phyloP scores from a whole-genome alignment of 208 protist species.

The Trypanosoma melophagium region DNA sequence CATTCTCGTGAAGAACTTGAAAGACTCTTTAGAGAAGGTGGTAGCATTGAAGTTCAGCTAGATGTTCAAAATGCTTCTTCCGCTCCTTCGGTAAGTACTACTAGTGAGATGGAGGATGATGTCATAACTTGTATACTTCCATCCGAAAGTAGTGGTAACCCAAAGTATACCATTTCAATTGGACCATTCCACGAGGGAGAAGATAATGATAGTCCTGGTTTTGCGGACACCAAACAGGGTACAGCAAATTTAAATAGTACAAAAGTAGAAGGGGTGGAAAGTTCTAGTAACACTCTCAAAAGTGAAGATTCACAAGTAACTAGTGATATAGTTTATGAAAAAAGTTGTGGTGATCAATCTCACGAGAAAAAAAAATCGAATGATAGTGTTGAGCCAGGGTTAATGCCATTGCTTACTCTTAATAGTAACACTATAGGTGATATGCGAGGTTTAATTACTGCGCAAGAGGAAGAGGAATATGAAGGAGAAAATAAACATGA shows the following conservation, averaged over 20 bases:
- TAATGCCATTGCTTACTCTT: neutral
- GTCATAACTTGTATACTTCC: conserved; percentile 13
- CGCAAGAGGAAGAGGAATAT: neutral
- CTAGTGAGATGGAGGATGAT: neutral
- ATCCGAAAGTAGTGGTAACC: neutral
- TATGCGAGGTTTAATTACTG: neutral
- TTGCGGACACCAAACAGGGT: neutral
- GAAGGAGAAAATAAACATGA: neutral
- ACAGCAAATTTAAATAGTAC: neutral
- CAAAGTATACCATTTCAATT: conserved; percentile 7
- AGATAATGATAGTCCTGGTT: neutral
- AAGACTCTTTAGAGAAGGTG: conserved; percentile 7
- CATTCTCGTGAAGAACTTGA: conserved; percentile 22
- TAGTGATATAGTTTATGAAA: too few relatives aligned
- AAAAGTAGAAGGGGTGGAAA: neutral
- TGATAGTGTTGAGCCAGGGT: too few relatives aligned
- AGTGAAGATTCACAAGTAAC: too few relatives aligned
- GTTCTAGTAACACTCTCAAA: too few relatives aligned
- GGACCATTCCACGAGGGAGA: neutral
- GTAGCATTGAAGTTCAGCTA: conserved; percentile 7
- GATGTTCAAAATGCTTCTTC: neutral
- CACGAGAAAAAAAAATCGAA: too few relatives aligned
- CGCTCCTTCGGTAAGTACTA: neutral
- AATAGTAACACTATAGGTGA: neutral
- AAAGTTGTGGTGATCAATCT: too few relatives aligned